Evolutionary conservation across 306 rosid genomes (phyloP), one percentile per base, ranked within the genome.

Genomic region (Hippophae tibetana): DNA sequence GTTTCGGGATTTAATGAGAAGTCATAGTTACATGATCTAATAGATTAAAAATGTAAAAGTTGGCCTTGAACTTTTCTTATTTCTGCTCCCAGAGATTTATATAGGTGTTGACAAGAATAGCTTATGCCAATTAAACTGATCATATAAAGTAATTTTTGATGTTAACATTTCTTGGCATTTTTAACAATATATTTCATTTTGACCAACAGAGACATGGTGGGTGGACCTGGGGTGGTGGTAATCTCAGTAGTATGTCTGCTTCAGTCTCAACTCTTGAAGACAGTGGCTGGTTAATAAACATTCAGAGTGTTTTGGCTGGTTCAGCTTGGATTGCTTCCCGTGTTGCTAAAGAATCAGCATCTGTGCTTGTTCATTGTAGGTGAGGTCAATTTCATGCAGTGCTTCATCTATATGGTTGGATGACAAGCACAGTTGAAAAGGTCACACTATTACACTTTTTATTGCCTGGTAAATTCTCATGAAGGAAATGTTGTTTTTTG

Each of bases 301-400:
- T 92, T 67, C 99, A 92, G 56, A 82, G 65, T 74, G 76, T 92
- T 69, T 84, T 92, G 82, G 99, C 99, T 75, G 96, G 96, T 68
- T 86, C 96, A 52, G 86, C 86, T 65, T 92, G 99, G 99, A 85
- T 92, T 81, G 96, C 96, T 69, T 95, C 99, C 42, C 99, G 93
- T 43, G 83, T 86, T 78, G 88, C 70, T 71, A 70, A 88, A 82
- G 99, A 92, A 76, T 71, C 80, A 0, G 94, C 99, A 61, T 85
- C 99, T 10, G 99, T 92, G 66, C 96, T 92, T 68, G 93, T 88
- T 53, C 99, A 92, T 80, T 92, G 99, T 86, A 92, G 99, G 99
- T 92, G 58, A 62, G 66, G 46, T 25, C 10, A 46, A 18, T 57
- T 56, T 25, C 43, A 31, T 49, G 6, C n/a, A 46, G 47, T 18